Evolutionary conservation across 2,329 filamentous ascomycete species (phyloP).

Genomic region (Whalleya microplaca): DNA sequence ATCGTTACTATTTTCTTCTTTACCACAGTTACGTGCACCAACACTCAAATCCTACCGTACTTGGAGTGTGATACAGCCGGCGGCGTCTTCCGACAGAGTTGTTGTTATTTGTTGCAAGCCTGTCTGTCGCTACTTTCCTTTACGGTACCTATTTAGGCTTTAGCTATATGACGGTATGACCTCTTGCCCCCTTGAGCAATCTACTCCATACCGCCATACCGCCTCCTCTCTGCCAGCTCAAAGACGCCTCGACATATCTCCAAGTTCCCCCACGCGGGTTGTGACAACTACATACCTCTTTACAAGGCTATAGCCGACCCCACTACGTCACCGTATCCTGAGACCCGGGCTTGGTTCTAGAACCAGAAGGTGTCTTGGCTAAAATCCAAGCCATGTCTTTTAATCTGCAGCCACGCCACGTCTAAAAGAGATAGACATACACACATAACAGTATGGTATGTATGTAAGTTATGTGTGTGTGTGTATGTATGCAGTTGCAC

Average conservation of each 20-base stretch:
- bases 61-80: neutral
- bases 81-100: neutral
- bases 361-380: constrained; percentile 4
- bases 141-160: neutral
- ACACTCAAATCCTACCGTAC: neutral
- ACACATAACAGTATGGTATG: too few relatives aligned
- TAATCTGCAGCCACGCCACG: neutral
- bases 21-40: neutral
- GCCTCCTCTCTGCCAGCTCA: neutral
- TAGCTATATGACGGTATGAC: too few relatives aligned
- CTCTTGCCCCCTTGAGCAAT: neutral
- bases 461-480: too few relatives aligned
- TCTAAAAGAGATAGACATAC: too few relatives aligned
- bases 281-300: neutral
- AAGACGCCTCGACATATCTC: neutral
- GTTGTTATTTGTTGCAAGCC: too few relatives aligned
- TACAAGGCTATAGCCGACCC: neutral
- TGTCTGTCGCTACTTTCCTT: neutral
- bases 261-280: neutral
- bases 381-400: neutral
- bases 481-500: neutral
- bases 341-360: constrained; percentile 2
- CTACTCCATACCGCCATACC: neutral
- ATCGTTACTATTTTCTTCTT: neutral
- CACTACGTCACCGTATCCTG: neutral